Base-by-base conservation (phyloP, 768 basidiomycete genomes). In the Clitopilus passeckerianus region DNA sequence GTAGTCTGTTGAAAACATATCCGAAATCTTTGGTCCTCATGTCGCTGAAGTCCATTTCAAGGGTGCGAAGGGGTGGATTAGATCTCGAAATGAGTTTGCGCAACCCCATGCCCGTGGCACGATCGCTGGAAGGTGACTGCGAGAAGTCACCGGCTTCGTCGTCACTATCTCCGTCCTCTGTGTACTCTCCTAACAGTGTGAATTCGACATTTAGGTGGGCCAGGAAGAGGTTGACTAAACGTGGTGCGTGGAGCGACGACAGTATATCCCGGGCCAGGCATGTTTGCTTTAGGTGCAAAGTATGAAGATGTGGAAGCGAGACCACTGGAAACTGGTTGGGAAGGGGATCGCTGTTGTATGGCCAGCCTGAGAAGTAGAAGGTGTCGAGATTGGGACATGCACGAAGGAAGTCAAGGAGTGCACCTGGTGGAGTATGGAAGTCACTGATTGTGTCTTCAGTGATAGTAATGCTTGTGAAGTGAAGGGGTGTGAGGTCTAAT, bases 11-110 rank as follows among this genome's bases (percentile, higher is more conserved):
- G 62, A 91, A 91, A 53, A 85, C 74, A 73, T 84, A 89, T 30
- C 65, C 68, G 67, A 92, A 92, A 67, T 92, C 90, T 72, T 90
- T 91, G 33, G 89, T 91, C 50, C 89, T 86, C 84, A 90, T 86
- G 72, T 91, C 90, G 57, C 87, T 86, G 64, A 86, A 88, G 65
- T 91, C 86, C 90, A 92, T 91, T 67, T 87, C 81, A 22, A 91
- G 80, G 33, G 84, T 70, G 53, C 77, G 77, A 41, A 92, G 72
- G 14, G 87, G 87, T 1, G 90, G 90, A 54, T 74, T 74, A 59
- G 80, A 86, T 9, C 86, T 82, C 8, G 72, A 66, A 33, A 91
- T 78, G 57, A 92, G 80, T 50, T 74, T 78, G 27, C 90, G 85
- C 20, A 92, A 72, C 10, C 90, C 90, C 88, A 91, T 89, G 20